Percentiles rank a stretch among this genome's conserved stretches.
These are phyloP conservation scores for Bathelium albidoporum DNA, from an alignment of 495 filamentous ascomycete species.

Conservation along the genomic window DNA sequence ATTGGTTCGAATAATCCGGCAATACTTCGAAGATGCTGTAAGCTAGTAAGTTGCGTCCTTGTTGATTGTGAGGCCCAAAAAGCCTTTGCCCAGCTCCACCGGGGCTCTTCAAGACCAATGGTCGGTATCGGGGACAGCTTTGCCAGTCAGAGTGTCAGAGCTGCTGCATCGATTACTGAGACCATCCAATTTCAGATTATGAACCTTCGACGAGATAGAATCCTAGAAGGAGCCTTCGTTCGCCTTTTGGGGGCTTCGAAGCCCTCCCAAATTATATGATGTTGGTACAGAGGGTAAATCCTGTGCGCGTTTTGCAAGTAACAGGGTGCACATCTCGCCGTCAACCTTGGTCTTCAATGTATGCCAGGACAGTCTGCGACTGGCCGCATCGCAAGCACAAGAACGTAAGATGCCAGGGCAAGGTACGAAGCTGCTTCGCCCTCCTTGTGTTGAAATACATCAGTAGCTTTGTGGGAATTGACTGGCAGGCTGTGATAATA, in stretches of 20 bases:
- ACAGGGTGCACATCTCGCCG: neutral
- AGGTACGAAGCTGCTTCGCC: neutral
- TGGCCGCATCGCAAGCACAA: neutral
- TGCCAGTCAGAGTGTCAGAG: too few relatives aligned
- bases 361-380: too few relatives aligned
- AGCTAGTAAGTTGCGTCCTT: too few relatives aligned
- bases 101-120: too few relatives aligned
- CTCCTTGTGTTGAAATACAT: neutral
- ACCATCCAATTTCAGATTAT: neutral
- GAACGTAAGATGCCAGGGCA: neutral
- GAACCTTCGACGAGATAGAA: neutral
- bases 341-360: neutral
- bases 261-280: neutral
- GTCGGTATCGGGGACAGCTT: too few relatives aligned
- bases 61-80: too few relatives aligned
- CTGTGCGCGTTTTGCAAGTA: neutral
- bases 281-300: neutral
- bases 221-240: neutral
- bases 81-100: too few relatives aligned
- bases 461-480: slow-evolving; percentile 26
- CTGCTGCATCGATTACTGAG: neutral
- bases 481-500: slow-evolving; percentile 19
- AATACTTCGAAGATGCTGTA: too few relatives aligned
- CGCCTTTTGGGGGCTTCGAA: neutral
- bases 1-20: too few relatives aligned